Percentiles rank a stretch among this genome's conserved stretches.
These are phyloP conservation scores for Ceratobasidium sp. DNA, from an alignment of 1,284 basidiomycete species.

Conservation along the genomic window DNA sequence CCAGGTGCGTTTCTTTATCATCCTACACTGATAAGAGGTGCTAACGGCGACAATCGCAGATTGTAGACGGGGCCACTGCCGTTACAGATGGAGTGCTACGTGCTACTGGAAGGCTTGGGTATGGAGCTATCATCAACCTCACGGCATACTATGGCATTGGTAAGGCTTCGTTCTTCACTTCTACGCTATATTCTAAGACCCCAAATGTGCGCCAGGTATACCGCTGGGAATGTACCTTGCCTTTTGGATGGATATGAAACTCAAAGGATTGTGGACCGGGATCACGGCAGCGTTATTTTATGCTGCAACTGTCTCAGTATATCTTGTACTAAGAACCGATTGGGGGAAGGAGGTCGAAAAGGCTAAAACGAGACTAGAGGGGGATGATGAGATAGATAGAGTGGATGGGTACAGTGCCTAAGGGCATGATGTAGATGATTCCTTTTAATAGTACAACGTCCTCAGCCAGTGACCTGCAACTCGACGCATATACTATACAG, in stretches of 20 bases:
- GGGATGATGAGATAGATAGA: background rate
- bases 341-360: slow-evolving; percentile 37
- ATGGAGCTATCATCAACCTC: slow-evolving; percentile 48
- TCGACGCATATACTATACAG: no score
- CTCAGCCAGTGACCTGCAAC: no score
- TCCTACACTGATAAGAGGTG: background rate
- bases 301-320: slow-evolving; percentile 31
- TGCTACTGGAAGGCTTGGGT: slow-evolving; percentile 42
- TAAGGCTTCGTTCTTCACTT: slow-evolving; percentile 11
- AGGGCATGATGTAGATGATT: no score
- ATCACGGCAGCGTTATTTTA: slow-evolving; percentile 37
- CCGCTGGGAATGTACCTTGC: slow-evolving; percentile 32
- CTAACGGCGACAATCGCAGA: slow-evolving; percentile 4
- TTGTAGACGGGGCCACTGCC: slow-evolving; percentile 46
- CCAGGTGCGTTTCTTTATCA: slow-evolving; percentile 66
- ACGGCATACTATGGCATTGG: slow-evolving; percentile 48
- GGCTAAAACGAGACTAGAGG: background rate
- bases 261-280: slow-evolving; percentile 34
- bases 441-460: no score
- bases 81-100: slow-evolving; percentile 47
- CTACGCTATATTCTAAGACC: background rate
- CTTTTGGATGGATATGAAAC: slow-evolving; percentile 36
- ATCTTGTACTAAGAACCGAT: slow-evolving; percentile 14
- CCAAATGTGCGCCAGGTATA: slow-evolving; percentile 14
- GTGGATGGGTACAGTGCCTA: no score